phyloP scores from a whole-genome alignment of 2,329 filamentous ascomycete genomes.

The Ustilaginoidea virens region DNA sequence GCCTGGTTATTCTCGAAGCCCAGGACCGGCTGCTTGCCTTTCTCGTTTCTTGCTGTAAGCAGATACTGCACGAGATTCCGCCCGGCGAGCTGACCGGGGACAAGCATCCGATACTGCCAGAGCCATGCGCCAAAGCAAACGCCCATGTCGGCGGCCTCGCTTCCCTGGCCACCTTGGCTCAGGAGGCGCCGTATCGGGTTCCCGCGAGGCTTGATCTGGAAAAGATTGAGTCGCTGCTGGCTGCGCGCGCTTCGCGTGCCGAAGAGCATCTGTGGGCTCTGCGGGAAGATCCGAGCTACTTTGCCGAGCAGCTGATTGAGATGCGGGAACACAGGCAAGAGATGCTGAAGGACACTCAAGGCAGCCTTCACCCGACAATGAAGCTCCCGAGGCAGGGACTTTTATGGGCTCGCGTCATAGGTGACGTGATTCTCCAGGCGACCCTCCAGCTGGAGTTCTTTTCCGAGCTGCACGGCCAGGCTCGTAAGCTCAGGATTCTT shows the following conservation, averaged over 20 bases:
- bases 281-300: conserved; percentile 44
- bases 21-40: conserved; percentile 33
- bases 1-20: conserved; percentile 32
- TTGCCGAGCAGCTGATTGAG: conserved; percentile 26
- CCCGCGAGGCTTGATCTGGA: conserved; percentile 30
- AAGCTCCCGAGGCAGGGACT: conserved; percentile 5
- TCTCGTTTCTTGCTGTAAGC: conserved; percentile 28
- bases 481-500: conserved; percentile 11
- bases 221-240: conserved; percentile 27
- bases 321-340: conserved; percentile 30
- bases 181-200: conserved; percentile 36
- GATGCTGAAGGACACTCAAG: conserved; percentile 22
- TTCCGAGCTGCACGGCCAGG: conserved; percentile 19
- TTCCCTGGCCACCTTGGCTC: conserved; percentile 23
- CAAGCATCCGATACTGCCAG: conserved; percentile 18
- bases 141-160: conserved; percentile 16
- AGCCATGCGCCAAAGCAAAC: conserved; percentile 17
- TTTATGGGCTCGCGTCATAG: conserved; percentile 25
- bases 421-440: conserved; percentile 15
- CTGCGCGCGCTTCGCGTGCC: conserved; percentile 22
- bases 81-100: conserved; percentile 12
- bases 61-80: conserved; percentile 36
- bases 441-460: conserved; percentile 22
- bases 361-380: conserved; percentile 13
- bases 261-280: conserved; percentile 40